Base-by-base conservation (phyloP, 495 filamentous ascomycete species). In the Annulohypoxylon bovei region DNA sequence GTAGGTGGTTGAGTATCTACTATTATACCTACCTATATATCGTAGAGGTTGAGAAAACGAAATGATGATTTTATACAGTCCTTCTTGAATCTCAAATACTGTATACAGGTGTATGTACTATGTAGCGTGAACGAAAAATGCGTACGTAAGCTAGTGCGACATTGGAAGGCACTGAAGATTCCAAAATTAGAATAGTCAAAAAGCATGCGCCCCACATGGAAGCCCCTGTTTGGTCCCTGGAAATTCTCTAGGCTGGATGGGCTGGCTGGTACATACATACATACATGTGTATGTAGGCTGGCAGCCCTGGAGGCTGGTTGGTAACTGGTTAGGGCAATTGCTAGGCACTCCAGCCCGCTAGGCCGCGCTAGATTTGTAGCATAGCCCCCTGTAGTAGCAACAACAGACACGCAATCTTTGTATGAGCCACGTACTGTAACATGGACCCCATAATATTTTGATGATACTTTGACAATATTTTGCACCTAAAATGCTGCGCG, bases 101-200 rank as follows among this genome's bases (percentile, higher is more conserved):
- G 1, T 37, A 39, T 55, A 6, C 7, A 11, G 28, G 1, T 54
- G 1, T 54, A 20, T 54, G 50, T 54, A 49, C 1, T 27, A 11
- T 22, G n/a, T 30, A 49, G 44, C 44, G 7, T 16, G 1, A 18
- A 33, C 7, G 0, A 18, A 53, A 8, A 7, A 53, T 2, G 28
- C 8, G 27, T 65, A 65, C 52, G 52, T 65, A 54, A 65, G 52
- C 62, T 37, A 18, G 52, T 46, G 52, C 56, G 61, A 27, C 50
- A 64, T 64, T 55, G 35, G 30, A 64, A 30, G 62, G 52, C 52
- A 65, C 56, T 65, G 62, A 55, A 65, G 22, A 64, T 64, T 39
- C 47, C 49, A 56, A 56, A 65, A 33, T 65, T 65, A 65, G 62
- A n/a, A 62, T 50, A 6, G 58, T 27, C 8, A 1, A 25, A 25